Evolutionary conservation across 768 basidiomycete genomes (phyloP).

Genomic region (Amanita rimosa): DNA sequence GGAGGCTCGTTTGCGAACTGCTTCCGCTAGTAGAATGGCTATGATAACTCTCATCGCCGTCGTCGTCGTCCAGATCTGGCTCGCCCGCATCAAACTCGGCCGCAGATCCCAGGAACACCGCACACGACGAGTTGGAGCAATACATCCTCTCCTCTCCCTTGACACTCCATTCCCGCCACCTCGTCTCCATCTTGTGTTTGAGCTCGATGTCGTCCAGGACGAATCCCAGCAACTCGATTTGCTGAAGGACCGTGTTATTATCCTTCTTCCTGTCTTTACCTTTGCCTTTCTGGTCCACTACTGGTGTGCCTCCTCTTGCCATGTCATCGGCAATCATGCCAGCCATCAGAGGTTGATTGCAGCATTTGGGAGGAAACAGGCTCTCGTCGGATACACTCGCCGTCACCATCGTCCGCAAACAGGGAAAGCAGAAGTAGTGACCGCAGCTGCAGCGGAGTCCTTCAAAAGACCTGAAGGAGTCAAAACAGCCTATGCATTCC

Average conservation of each 20-base stretch:
- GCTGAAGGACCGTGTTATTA: neutral
- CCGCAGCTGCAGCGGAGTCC: constrained; percentile 29
- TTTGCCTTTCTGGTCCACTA: too few relatives aligned
- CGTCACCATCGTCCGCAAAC: constrained; percentile 29
- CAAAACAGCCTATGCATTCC: constrained; percentile 31
- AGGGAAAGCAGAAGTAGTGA: constrained; percentile 35
- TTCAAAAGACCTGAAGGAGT: constrained; percentile 13
- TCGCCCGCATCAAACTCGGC: neutral
- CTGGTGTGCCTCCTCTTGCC: neutral
- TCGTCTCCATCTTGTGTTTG: neutral
- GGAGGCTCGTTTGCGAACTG: neutral
- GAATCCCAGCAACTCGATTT: neutral
- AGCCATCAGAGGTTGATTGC: constrained; percentile 12
- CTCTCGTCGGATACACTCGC: constrained; percentile 35
- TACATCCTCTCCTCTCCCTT: neutral
- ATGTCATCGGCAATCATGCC: neutral
- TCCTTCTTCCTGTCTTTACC: too few relatives aligned
- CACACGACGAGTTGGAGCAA: neutral
- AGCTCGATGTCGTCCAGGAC: neutral
- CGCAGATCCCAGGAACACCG: neutral
- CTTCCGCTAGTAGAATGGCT: too few relatives aligned
- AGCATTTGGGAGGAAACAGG: constrained; percentile 42
- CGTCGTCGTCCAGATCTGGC: too few relatives aligned
- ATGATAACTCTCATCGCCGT: neutral
- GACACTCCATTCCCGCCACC: neutral